Conservation (phyloP, 371 early-diverging fungal species). For the Apophysomyces elegans region DNA sequence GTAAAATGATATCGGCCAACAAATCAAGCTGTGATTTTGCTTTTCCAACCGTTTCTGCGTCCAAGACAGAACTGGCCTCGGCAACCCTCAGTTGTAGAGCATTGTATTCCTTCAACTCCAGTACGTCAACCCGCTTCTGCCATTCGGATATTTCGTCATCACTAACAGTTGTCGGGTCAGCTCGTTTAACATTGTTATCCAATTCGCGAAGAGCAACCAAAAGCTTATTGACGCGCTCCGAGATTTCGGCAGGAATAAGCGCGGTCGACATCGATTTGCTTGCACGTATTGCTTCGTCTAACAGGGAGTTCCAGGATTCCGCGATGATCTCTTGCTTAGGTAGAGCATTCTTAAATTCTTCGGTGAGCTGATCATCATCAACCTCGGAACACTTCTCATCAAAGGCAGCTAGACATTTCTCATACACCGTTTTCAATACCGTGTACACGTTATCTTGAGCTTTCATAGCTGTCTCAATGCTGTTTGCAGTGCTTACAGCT, state of each 20-base stretch:
- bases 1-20: slow-evolving; percentile 11
- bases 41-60: neutral
- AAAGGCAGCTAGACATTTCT: slow-evolving; percentile 29
- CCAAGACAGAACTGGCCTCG: neutral
- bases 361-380: slow-evolving; percentile 20
- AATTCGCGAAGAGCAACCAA: slow-evolving; percentile 8
- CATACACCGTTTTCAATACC: slow-evolving; percentile 23
- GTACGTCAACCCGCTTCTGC: slow-evolving; percentile 5
- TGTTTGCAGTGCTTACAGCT: slow-evolving; percentile 30
- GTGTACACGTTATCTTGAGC: slow-evolving; percentile 28
- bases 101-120: slow-evolving; percentile 2
- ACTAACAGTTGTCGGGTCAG: slow-evolving; percentile 15
- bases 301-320: slow-evolving; percentile 20
- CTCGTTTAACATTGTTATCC: neutral
- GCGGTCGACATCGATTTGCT: slow-evolving; percentile 8
- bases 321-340: slow-evolving; percentile 26
- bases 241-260: slow-evolving; percentile 24
- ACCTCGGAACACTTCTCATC: slow-evolving; percentile 24
- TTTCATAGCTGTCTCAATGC: slow-evolving; percentile 36
- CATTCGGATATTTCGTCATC: slow-evolving; percentile 16
- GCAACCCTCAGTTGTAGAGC: neutral
- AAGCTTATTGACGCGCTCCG: slow-evolving; percentile 8
- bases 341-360: slow-evolving; percentile 14
- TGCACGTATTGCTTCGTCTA: neutral
- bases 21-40: slow-evolving; percentile 14